Base-by-base conservation (phyloP, 2,329 filamentous ascomycete species). In the Cladosporium velox region DNA sequence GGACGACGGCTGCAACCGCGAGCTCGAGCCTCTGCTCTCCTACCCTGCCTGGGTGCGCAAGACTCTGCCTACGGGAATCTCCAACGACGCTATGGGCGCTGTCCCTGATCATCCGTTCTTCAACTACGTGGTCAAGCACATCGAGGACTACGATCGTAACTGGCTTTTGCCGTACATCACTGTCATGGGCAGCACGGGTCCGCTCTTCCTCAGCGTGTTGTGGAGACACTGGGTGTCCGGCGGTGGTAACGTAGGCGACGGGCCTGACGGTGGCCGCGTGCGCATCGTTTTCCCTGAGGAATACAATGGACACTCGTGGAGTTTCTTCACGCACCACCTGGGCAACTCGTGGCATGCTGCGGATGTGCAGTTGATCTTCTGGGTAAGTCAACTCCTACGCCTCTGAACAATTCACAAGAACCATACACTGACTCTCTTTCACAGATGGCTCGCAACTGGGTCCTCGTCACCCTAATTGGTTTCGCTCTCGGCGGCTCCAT, bases 21-120 rank as follows among this genome's bases (percentile, higher is more conserved):
- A 85, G 59, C 83, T 91, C 58, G 89, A 91, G 72, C 72, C 75
- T 65, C 65, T 89, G 86, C 73, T 91, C 87, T 80, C 83, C 60
- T 91, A 91, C 77, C 87, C 87, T 21, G 88, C 89, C 51, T 91
- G 88, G 85, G 82, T 91, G 15, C 87, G 89, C 70, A 86, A 87
- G 69, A 93, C 91, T 0, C 80, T 85, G 2, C 91, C 91, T 2
- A 93, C 91, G 1, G 91, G 91, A 68, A 91, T 93, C 71, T 91
- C 88, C 70, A 93, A 93, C 80, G 91, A 93, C 73, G 89, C 88
- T 49, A 92, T 93, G 90, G 90, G 90, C 59, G 80, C 90, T 18
- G 84, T 91, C 0, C 87, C 89, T 0, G 84, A 87, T 67, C 91
- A 93, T 72, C 90, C 90, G 0, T 91, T 91, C 80, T 92, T 92